A percentile compares a stretch with the other conserved stretches of the same genome.
phyloP scores from a whole-genome alignment of 768 basidiomycete species.

The Crassisporium funariophilum region DNA sequence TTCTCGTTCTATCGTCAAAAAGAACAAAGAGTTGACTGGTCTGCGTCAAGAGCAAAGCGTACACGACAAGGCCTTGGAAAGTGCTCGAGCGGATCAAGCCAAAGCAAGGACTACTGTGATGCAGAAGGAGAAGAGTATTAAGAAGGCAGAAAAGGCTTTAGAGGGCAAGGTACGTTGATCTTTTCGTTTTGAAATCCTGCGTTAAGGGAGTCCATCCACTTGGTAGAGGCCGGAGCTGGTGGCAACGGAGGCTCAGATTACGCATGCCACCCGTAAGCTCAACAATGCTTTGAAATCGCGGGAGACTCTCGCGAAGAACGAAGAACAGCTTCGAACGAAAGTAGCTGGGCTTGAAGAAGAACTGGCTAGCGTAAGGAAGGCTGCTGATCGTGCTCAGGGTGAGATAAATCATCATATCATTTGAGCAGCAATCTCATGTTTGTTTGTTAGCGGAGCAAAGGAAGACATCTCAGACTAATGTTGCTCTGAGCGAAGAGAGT shows the following conservation, averaged over 20 bases:
- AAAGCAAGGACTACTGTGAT: constrained; percentile 72
- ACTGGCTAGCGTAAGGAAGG: constrained; percentile 60
- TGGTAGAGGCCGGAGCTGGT: constrained; percentile 82
- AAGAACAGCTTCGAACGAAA: constrained; percentile 44
- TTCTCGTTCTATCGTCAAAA: constrained; percentile 65
- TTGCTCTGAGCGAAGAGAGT: constrained; percentile 80
- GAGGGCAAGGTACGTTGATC: constrained; percentile 69
- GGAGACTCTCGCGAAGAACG: constrained; percentile 65
- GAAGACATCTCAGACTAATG: constrained; percentile 68
- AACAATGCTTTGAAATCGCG: constrained; percentile 65
- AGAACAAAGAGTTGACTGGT: constrained; percentile 70
- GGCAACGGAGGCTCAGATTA: constrained; percentile 83
- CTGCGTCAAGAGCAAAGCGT: constrained; percentile 69
- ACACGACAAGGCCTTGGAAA: constrained; percentile 72
- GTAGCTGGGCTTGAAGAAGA: constrained; percentile 64
- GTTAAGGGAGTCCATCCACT: neutral
- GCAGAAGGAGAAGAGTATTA: constrained; percentile 85
- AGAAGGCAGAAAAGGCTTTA: constrained; percentile 86
- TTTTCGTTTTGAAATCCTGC: neutral
- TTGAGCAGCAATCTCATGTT: neutral
- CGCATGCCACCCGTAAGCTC: constrained; percentile 79
- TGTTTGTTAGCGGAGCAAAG: constrained; percentile 66
- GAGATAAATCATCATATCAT: constrained; percentile 14
- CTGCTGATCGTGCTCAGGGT: constrained; percentile 84
- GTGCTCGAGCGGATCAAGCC: constrained; percentile 79